Evolutionary conservation across 2,329 filamentous ascomycete genomes (phyloP), one percentile per base, ranked within the genome.

Genomic region (Epichloe scottii): DNA sequence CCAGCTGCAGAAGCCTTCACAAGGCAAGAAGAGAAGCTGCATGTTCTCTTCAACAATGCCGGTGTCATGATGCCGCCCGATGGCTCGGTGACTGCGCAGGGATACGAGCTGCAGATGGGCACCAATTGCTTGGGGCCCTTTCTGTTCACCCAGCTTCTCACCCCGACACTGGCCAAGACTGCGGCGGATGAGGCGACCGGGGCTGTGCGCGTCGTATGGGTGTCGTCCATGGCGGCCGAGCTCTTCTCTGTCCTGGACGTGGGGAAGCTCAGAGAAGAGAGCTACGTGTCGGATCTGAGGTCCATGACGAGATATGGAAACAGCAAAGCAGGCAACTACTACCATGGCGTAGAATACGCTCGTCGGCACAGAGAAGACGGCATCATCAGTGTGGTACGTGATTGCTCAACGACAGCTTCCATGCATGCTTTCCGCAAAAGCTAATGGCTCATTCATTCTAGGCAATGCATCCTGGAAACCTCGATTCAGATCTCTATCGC

Each of bases 11-110:
- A 63, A 3, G 45, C 57, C 12, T 67, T 69, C n/a, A 58, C 65
- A 2, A 54, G 55, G 4, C 57, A 56, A 21, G 62, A 67, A 49
- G 53, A 39, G 0, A 60, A 57, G 11, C 60, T 75, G 1, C 66
- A 74, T 51, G 56, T 71, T 1, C 54, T 75, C 14, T 66, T 71
- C 56, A 70, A 74, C 55, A 75, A 75, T 59, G 72, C 72, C 0
- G 72, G 66, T 11, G 62, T 74, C 34, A 72, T 73, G 64, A 58
- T 58, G 3, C 62, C 69, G 1, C 69, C 71, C 0, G 58, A 61
- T n/a, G 69, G 66, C 0, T 66, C 62, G 26, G 65, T 63, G 60
- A 71, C 71, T 2, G 62, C 60, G 8, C 70, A 72, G 48, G 64
- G 66, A 3, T 66, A 71, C 48, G 70, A 72, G 56, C 62, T 71